A percentile compares a stretch with the other conserved stretches of the same genome.
phyloP scores from a whole-genome alignment of 2,329 filamentous ascomycete species.

The Trichophyton benhamiae region DNA sequence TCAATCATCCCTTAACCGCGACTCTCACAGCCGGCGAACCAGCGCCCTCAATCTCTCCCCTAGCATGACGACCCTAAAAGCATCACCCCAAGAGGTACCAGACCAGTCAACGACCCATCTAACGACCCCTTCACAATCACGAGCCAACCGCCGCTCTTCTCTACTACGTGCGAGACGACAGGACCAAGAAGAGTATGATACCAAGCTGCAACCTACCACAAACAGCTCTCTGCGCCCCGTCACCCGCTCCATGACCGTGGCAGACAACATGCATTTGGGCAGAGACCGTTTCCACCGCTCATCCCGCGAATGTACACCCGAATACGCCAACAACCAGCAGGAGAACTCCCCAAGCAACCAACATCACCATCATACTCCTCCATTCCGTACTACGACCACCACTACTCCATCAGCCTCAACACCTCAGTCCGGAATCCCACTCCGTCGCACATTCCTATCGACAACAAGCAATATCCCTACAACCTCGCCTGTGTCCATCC shows the following conservation, averaged over 20 bases:
- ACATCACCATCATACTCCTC: slow-evolving; percentile 15
- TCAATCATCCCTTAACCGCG: slow-evolving; percentile 17
- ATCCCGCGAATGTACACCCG: slow-evolving; percentile 1
- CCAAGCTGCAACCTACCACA: slow-evolving; percentile 17
- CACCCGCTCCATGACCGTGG: slow-evolving; percentile 30
- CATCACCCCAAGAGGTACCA: slow-evolving; percentile 19
- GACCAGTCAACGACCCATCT: slow-evolving; percentile 18
- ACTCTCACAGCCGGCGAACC: slow-evolving; percentile 24
- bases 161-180: slow-evolving; percentile 25
- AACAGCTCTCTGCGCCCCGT: slow-evolving; percentile 25
- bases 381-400: slow-evolving; percentile 16
- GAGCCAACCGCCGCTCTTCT: slow-evolving; percentile 31
- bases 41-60: slow-evolving; percentile 24
- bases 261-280: background rate
- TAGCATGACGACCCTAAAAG: slow-evolving; percentile 13
- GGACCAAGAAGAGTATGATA: slow-evolving; percentile 27
- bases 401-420: slow-evolving; percentile 14
- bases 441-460: slow-evolving; percentile 27
- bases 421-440: slow-evolving; percentile 25
- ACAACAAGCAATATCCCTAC: slow-evolving; percentile 23
- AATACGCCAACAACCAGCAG: background rate
- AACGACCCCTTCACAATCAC: slow-evolving; percentile 21
- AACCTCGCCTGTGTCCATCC: slow-evolving; percentile 28
- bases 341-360: slow-evolving; percentile 14
- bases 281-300: background rate